Evolutionary conservation across 2,329 filamentous ascomycete genomes (phyloP), one percentile per base, ranked within the genome.

Genomic region (Fonsecaea erecta): DNA sequence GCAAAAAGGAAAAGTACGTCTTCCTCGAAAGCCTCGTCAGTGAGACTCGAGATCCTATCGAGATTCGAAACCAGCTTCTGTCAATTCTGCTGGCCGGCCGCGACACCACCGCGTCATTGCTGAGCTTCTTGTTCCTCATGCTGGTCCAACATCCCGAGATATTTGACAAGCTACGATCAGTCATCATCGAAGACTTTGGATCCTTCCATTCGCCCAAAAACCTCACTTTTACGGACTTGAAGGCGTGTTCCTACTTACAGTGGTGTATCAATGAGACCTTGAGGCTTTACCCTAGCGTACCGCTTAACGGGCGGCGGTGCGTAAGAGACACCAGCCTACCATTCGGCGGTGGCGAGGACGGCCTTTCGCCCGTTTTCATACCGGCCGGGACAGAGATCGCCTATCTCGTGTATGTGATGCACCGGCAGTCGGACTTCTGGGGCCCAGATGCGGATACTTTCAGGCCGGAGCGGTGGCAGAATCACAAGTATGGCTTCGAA

Each of bases 401-500:
- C 34, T 84, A 79, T 70, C 73, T 67, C 61, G 75, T 80, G 7
- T 82, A 80, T 69, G 69, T 76, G 18, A 84, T 85, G 78, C 83
- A 86, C 66, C 77, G 80, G 16, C 77, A 81, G 14, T 75, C 75
- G 28, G 69, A 69, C n/a, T 26, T 69, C n/a, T 71, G 67, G 67
- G 69, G 69, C 21, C 21, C 34, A 12, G 67, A 71, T 53, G 69
- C 67, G 1, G 43, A 64, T n/a, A 28, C 79, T 30, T 92, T 87
- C 77, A 81, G 80, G 64, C 90, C 90, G 0, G 89, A 91, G 52
- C 82, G 90, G 62, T 93, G 89, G 90, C 78, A 77, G 71, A 89
- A 0, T 88, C 90, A 40, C 81, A 90, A 34, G 90, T 91, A 73
- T 92, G 90, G 76, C 86, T 92, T 62, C 89, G 1, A 90, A 16